These are phyloP conservation scores for Delphinella strobiligena DNA, from an alignment of 2,329 filamentous ascomycete genomes.

Conservation along the genomic window DNA sequence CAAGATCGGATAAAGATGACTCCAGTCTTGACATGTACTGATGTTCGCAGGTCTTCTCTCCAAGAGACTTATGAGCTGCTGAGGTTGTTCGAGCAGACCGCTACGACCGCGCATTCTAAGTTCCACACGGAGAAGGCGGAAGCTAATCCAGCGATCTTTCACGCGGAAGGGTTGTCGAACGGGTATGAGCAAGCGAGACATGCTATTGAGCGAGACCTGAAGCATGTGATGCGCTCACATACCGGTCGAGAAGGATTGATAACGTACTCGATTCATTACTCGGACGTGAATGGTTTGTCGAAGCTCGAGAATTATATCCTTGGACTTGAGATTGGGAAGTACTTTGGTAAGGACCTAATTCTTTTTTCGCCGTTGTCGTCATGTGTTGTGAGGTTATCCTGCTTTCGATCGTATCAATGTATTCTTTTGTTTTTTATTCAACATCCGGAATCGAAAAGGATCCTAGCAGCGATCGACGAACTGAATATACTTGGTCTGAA, in stretches of 20 bases:
- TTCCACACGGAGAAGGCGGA: slow-evolving; percentile 20
- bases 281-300: slow-evolving; percentile 24
- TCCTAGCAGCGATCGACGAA: too few relatives aligned
- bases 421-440: too few relatives aligned
- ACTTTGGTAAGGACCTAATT: slow-evolving; percentile 15
- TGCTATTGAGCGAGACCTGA: slow-evolving; percentile 19
- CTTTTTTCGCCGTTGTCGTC: neutral
- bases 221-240: slow-evolving; percentile 16
- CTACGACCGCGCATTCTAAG: slow-evolving; percentile 16
- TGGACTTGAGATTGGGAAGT: slow-evolving; percentile 20
- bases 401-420: neutral
- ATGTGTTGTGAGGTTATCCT: neutral
- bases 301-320: slow-evolving; percentile 25
- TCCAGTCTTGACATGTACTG: neutral
- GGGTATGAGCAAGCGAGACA: slow-evolving; percentile 21
- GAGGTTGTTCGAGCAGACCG: slow-evolving; percentile 17
- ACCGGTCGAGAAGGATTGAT: slow-evolving; percentile 11
- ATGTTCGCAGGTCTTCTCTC: slow-evolving; percentile 14
- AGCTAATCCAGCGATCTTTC: slow-evolving; percentile 17
- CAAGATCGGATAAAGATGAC: neutral
- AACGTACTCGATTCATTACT: slow-evolving; percentile 22
- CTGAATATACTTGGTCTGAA: too few relatives aligned
- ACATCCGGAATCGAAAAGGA: too few relatives aligned
- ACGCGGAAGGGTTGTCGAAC: slow-evolving; percentile 13
- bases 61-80: slow-evolving; percentile 17